These are phyloP conservation scores for Citrus sinensis DNA, from an alignment of 345 rosid genomes.

Conservation along the genomic window DVS_A1.0 CM039163.1:47847001-47847500, in stretches of 20 bases:
- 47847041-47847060: slow-evolving; percentile 81
- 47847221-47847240: slow-evolving; percentile 83
- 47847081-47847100: slow-evolving; percentile 79
- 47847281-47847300: slow-evolving; percentile 53
- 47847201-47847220: slow-evolving; percentile 69
- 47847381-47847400: not conserved
- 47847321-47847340: slow-evolving; percentile 96
- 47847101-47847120: slow-evolving; percentile 89
- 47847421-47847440: not conserved
- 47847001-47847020: slow-evolving; percentile 95
- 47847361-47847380: slow-evolving; percentile 61
- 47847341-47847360: slow-evolving; percentile 91
- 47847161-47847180: slow-evolving; percentile 66
- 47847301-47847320: slow-evolving; percentile 71
- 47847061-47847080: slow-evolving; percentile 95
- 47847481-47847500: not conserved
- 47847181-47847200: slow-evolving; percentile 66
- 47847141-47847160: slow-evolving; percentile 65
- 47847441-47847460: not conserved
- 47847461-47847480: slow-evolving; percentile 8
- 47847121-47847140: slow-evolving; percentile 80
- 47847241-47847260: slow-evolving; percentile 89
- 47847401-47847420: not conserved
- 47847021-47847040: slow-evolving; percentile 81
- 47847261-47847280: slow-evolving; percentile 85